A percentile compares a stretch with the other conserved stretches of the same genome.
phyloP scores from a whole-genome alignment of 106 monocot species.

The Iris macrosiphon region DNA sequence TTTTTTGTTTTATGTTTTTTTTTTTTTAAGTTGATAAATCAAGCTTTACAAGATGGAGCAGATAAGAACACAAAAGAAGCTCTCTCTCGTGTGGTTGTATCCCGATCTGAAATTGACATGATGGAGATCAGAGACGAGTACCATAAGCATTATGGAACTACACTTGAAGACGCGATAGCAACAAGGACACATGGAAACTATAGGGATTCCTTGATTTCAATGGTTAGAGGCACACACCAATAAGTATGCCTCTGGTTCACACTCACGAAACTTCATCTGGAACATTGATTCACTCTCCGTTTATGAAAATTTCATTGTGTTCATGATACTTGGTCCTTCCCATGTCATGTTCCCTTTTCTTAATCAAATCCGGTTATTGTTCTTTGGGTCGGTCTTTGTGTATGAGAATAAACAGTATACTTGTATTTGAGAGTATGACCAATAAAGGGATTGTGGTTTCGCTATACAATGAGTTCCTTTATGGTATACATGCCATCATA shows the following conservation, averaged over 20 bases:
- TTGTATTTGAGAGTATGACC: neutral
- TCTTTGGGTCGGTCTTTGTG: neutral
- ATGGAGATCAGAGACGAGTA: slow-evolving; percentile 44
- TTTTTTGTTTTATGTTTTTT: neutral
- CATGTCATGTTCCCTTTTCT: neutral
- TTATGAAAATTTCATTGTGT: neutral
- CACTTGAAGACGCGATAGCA: slow-evolving; percentile 30
- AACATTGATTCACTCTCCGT: no score
- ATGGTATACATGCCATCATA: no score
- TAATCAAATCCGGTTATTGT: neutral
- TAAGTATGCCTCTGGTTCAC: neutral
- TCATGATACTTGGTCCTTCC: neutral
- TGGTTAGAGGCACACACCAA: slow-evolving; percentile 13
- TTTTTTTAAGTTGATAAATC: slow-evolving; percentile 32
- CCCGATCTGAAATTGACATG: slow-evolving; percentile 45
- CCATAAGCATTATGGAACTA: slow-evolving; percentile 20
- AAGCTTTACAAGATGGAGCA: slow-evolving; percentile 33
- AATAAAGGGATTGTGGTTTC: neutral
- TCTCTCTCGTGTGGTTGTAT: slow-evolving; percentile 38
- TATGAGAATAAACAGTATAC: neutral
- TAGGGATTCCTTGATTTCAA: slow-evolving; percentile 48
- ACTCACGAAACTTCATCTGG: no score
- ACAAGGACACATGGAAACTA: slow-evolving; percentile 35
- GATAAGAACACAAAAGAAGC: slow-evolving; percentile 31
- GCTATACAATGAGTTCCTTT: no score